phyloP scores from a whole-genome alignment of 2,329 filamentous ascomycete species.

The Trichophyton verrucosum region DNA sequence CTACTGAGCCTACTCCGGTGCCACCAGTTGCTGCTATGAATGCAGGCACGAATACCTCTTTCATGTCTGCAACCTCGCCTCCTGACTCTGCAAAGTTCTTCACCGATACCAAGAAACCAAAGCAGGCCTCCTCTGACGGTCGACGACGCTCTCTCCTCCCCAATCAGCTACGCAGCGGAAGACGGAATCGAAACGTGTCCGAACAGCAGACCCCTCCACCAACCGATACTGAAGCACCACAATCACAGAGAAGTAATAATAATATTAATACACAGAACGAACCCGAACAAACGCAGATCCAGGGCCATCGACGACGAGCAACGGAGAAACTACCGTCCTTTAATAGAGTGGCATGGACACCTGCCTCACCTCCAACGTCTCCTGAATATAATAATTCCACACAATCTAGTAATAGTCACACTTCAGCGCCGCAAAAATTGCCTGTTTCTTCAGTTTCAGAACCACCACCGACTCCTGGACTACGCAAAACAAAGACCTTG shows the following conservation, averaged over 20 bases:
- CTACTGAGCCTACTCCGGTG: neutral
- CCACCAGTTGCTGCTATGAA: neutral
- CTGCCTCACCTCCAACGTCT: neutral
- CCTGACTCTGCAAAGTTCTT: slow-evolving; percentile 1
- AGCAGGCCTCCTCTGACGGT: neutral
- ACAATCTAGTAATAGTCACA: neutral
- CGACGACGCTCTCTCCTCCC: neutral
- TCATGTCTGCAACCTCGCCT: neutral
- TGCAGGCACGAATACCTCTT: neutral
- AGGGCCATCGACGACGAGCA: neutral
- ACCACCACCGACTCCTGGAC: neutral
- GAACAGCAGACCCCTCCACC: neutral
- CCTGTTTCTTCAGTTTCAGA: neutral
- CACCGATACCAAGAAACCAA: neutral
- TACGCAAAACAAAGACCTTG: neutral
- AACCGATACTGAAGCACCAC: neutral
- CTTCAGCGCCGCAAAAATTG: neutral
- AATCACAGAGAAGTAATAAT: neutral
- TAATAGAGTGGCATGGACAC: neutral
- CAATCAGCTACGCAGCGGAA: neutral
- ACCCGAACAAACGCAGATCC: neutral
- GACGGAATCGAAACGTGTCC: neutral
- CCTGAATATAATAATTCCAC: neutral
- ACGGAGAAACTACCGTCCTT: neutral
- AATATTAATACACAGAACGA: neutral